These are phyloP conservation scores for Penicillium cataractarum DNA, from an alignment of 495 filamentous ascomycete species.

Conservation along the genomic window DNA sequence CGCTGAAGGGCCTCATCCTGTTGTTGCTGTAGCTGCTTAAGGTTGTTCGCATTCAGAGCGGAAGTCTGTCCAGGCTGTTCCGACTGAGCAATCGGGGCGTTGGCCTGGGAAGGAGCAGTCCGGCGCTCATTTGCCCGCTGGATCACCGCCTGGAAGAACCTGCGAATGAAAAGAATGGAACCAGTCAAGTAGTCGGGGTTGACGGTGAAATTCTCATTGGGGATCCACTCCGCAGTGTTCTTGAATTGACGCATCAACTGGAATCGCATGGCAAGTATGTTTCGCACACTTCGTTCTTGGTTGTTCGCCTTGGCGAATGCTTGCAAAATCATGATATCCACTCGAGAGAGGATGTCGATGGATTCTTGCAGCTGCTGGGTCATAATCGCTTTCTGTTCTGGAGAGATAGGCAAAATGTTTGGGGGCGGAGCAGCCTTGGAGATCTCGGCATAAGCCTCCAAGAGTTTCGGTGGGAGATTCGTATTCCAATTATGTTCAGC, in stretches of 20 bases:
- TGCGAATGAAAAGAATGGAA: slow-evolving; percentile 49
- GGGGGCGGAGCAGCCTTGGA: slow-evolving; percentile 34
- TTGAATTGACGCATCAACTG: slow-evolving; percentile 63
- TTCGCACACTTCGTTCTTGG: slow-evolving; percentile 48
- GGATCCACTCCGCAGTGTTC: slow-evolving; percentile 50
- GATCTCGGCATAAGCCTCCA: slow-evolving; percentile 46
- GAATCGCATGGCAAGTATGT: slow-evolving; percentile 51
- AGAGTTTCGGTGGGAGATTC: slow-evolving; percentile 40
- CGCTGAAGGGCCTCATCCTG: slow-evolving; percentile 50
- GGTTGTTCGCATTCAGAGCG: slow-evolving; percentile 66
- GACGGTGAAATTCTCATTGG: slow-evolving; percentile 62
- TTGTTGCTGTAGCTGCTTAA: slow-evolving; percentile 56
- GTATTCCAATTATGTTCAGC: slow-evolving; percentile 47
- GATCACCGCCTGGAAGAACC: slow-evolving; percentile 48
- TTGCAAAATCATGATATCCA: slow-evolving; percentile 46
- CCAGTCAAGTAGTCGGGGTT: slow-evolving; percentile 57
- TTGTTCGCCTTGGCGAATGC: slow-evolving; percentile 39
- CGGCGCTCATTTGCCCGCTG: slow-evolving; percentile 42
- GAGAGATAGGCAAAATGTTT: slow-evolving; percentile 37
- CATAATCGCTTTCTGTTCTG: slow-evolving; percentile 52
- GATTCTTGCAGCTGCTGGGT: slow-evolving; percentile 48
- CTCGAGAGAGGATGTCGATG: slow-evolving; percentile 43
- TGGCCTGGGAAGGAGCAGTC: slow-evolving; percentile 29
- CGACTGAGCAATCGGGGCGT: slow-evolving; percentile 27
- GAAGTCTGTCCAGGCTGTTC: slow-evolving; percentile 41